A percentile compares a stretch with the other conserved stretches of the same genome.
phyloP scores from a whole-genome alignment of 1,284 basidiomycete species.

The Apiotrichum veenhuisii region DNA sequence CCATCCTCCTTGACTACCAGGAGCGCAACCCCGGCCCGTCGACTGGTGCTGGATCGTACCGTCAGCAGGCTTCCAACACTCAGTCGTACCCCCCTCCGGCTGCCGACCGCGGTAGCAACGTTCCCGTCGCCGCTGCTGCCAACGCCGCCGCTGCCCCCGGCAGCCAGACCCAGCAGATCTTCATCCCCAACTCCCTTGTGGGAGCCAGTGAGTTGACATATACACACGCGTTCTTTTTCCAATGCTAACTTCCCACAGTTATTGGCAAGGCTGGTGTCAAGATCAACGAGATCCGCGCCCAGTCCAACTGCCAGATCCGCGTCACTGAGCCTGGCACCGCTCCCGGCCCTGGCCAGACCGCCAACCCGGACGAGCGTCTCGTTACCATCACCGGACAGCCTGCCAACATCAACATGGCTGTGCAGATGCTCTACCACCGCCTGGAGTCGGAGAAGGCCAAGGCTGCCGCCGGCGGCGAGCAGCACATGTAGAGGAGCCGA shows the following conservation, averaged over 20 bases:
- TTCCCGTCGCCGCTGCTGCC: background rate
- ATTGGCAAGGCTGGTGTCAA: conserved; percentile 98
- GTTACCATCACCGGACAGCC: conserved; percentile 94
- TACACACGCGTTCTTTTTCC: too few relatives aligned
- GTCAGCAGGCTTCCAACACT: conserved; percentile 32
- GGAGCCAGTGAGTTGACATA: conserved; percentile 63
- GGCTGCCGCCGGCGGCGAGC: conserved; percentile 9
- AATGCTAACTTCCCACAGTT: conserved; percentile 48
- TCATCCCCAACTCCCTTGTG: conserved; percentile 95
- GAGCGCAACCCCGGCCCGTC: conserved; percentile 57
- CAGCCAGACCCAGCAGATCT: conserved; percentile 92
- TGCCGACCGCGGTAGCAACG: conserved; percentile 5
- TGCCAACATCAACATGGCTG: conserved; percentile 92
- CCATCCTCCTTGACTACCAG: conserved; percentile 91
- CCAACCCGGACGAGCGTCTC: conserved; percentile 72
- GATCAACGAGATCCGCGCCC: conserved; percentile 95
- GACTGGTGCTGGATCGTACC: conserved; percentile 38
- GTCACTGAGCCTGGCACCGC: conserved; percentile 91
- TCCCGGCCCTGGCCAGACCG: conserved; percentile 48
- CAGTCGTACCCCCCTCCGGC: conserved; percentile 21
- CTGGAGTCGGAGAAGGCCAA: conserved; percentile 29
- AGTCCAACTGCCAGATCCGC: conserved; percentile 93
- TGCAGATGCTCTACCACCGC: conserved; percentile 73
- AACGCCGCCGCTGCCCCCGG: conserved; percentile 34
- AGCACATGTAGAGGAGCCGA: conserved; percentile 8